Conservation (phyloP, 768 basidiomycete genomes). For the Vishniacozyma victoriae region DNA sequence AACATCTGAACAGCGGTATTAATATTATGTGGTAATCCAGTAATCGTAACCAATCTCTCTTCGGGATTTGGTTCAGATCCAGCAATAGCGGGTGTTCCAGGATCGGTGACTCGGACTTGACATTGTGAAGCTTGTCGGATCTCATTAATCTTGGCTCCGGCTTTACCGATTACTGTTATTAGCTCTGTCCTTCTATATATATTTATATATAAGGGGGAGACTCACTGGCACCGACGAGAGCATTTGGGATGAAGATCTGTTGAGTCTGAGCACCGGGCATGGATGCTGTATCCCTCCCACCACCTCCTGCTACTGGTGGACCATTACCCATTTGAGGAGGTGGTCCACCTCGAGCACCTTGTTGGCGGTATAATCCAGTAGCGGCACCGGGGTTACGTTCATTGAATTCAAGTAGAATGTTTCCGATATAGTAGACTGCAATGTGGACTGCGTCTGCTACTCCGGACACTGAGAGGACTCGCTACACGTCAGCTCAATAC, state of each 20-base stretch:
- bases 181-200: background rate
- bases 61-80: constrained; percentile 51
- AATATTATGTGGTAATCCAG: constrained; percentile 88
- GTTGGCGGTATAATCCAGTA: constrained; percentile 58
- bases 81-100: constrained; percentile 75
- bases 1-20: constrained; percentile 92
- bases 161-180: constrained; percentile 82
- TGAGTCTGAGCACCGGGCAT: constrained; percentile 68
- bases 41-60: constrained; percentile 91
- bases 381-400: constrained; percentile 60
- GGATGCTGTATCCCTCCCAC: constrained; percentile 9
- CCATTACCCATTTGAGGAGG: constrained; percentile 13
- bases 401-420: constrained; percentile 69
- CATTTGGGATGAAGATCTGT: constrained; percentile 97
- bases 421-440: constrained; percentile 98
- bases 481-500: constrained; percentile 51
- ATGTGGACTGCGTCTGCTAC: constrained; percentile 99
- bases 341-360: constrained; percentile 47
- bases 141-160: constrained; percentile 97
- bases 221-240: constrained; percentile 64
- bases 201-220: no score
- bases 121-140: constrained; percentile 91
- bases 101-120: constrained; percentile 98
- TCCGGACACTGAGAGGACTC: constrained; percentile 93
- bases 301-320: constrained; percentile 55